Evolutionary conservation across 345 rosid species (phyloP).

Genomic region (Lumnitzera littorea): DNA sequence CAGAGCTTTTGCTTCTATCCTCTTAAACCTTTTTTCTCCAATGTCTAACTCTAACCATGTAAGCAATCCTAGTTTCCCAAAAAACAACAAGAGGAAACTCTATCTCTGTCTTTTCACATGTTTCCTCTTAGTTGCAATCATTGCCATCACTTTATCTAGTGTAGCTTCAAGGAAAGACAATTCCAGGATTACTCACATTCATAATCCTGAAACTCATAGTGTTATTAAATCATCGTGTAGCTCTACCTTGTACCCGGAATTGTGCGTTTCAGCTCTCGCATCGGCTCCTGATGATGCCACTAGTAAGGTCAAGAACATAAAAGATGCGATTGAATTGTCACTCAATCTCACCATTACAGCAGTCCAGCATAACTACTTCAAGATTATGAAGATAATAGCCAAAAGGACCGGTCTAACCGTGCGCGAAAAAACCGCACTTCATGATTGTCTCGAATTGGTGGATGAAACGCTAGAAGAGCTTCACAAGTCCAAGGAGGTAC

Average conservation of each 20-base stretch:
- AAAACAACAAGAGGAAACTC: conserved; percentile 14
- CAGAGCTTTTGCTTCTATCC: too few relatives aligned
- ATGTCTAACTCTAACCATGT: conserved; percentile 7
- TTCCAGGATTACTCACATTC: neutral
- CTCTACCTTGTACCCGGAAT: conserved; percentile 41
- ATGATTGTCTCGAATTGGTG: conserved; percentile 46
- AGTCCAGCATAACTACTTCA: conserved; percentile 38
- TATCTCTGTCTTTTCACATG: conserved; percentile 15
- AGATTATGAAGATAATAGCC: conserved; percentile 32
- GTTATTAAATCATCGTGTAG: conserved; percentile 45
- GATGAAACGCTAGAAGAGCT: conserved; percentile 57
- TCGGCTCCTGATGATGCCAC: conserved; percentile 13
- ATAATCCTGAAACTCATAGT: conserved; percentile 14
- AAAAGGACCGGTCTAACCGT: conserved; percentile 18
- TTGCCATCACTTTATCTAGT: conserved; percentile 6
- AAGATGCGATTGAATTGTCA: conserved; percentile 47
- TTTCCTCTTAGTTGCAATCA: conserved; percentile 6
- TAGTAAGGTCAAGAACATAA: conserved; percentile 26
- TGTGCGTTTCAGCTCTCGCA: conserved; percentile 50
- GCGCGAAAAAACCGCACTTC: conserved; percentile 44
- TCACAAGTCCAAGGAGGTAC: conserved; percentile 17
- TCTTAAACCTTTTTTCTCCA: neutral
- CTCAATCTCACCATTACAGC: conserved; percentile 42
- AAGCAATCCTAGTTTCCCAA: neutral
- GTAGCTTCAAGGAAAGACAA: neutral